These are phyloP conservation scores for Phytophthora tubulina DNA, from an alignment of 352 stramenopile genomes.

Conservation along the genomic window DNA sequence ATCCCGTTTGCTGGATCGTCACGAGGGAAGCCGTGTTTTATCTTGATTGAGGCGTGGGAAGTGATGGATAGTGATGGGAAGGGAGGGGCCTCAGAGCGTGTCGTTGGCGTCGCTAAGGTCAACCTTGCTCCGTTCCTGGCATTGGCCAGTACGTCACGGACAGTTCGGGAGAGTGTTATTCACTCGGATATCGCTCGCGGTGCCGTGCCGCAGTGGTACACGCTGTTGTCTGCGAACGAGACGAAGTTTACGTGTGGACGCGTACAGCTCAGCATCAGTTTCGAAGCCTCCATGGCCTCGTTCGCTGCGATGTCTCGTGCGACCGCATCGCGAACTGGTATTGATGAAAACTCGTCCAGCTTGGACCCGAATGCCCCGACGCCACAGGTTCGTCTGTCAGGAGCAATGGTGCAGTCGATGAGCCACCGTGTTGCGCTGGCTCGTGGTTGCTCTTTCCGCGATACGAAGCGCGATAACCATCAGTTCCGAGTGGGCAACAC, in stretches of 20 bases:
- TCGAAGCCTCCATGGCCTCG: conserved; percentile 61
- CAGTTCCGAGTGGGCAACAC: conserved; percentile 90
- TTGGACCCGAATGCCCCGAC: conserved; percentile 65
- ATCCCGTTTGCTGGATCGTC: conserved; percentile 77
- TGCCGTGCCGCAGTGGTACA: conserved; percentile 89
- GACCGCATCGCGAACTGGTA: conserved; percentile 29
- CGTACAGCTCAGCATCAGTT: conserved; percentile 89
- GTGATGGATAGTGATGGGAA: conserved; percentile 46
- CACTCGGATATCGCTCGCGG: conserved; percentile 87
- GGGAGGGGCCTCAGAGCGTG: conserved; percentile 63
- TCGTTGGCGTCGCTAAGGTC: conserved; percentile 88
- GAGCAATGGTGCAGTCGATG: conserved; percentile 52
- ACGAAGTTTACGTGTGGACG: conserved; percentile 88
- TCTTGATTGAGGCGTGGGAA: conserved; percentile 90
- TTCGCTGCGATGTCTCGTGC: conserved; percentile 49
- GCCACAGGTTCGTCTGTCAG: conserved; percentile 56
- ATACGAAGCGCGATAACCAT: conserved; percentile 88
- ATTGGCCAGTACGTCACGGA: conserved; percentile 82
- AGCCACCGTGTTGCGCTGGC: conserved; percentile 72
- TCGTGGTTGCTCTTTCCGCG: conserved; percentile 84
- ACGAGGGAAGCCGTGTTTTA: conserved; percentile 85
- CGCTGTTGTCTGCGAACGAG: conserved; percentile 80
- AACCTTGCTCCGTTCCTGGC: conserved; percentile 90
- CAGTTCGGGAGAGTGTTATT: conserved; percentile 84
- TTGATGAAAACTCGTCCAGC: conserved; percentile 49